Evolutionary conservation across 208 protist genomes (phyloP).

Genomic region (Pavlovales sp.): DNA sequence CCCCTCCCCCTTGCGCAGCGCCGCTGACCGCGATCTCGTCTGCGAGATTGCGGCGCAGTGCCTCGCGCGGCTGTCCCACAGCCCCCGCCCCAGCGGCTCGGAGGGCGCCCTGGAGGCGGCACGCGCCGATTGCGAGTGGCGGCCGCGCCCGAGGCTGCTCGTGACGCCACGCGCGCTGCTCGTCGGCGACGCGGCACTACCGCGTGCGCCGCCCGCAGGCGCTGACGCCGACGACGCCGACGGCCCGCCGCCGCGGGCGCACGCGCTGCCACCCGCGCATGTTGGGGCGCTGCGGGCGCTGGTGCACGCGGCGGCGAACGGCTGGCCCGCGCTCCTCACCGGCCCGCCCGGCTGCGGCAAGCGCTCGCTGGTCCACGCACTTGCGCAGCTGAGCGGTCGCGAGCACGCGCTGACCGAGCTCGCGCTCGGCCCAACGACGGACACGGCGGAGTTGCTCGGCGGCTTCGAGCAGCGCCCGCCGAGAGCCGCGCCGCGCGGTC

Average conservation of each 20-base stretch:
- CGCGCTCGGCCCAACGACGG: conserved; percentile 91
- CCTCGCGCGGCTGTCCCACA: no score
- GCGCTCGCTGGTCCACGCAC: conserved; percentile 83
- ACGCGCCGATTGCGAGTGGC: not conserved
- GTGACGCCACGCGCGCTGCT: not conserved
- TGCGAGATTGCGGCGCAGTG: not conserved
- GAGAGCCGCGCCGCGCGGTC: no score
- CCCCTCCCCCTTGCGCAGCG: conserved; percentile 64
- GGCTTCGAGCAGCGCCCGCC: conserved; percentile 89
- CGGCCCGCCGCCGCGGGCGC: conserved; percentile 68
- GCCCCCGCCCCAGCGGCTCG: not conserved
- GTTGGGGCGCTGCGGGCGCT: not conserved
- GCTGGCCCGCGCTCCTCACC: conserved; percentile 89
- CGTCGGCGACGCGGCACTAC: not conserved
- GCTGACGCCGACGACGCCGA: conserved; percentile 53
- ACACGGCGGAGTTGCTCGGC: conserved; percentile 98
- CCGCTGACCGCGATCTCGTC: conserved; percentile 56
- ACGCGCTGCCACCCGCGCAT: conserved; percentile 51
- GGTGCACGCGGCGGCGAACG: conserved; percentile 55
- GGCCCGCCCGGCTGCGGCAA: conserved; percentile 92
- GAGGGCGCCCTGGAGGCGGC: not conserved
- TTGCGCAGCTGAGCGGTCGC: conserved; percentile 78
- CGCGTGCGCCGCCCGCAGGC: no score
- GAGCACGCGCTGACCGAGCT: conserved; percentile 84
- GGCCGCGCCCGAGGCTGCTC: not conserved